Evolutionary conservation across 768 basidiomycete genomes (phyloP).

Genomic region (Leccinum variicolor): DNA sequence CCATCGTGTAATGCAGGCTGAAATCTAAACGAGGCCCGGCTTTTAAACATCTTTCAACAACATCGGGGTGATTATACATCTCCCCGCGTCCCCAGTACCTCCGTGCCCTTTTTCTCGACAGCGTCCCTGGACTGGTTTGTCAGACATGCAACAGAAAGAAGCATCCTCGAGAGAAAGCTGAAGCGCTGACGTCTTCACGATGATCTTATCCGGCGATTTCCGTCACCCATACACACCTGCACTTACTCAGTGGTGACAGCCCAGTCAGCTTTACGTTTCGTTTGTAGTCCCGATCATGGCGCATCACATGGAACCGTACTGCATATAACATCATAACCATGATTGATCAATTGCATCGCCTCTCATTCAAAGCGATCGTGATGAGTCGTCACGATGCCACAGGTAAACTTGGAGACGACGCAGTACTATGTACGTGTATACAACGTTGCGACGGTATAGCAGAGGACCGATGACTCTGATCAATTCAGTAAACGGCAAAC

Average conservation of each 20-base stretch:
- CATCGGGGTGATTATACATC: background rate
- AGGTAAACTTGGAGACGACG: background rate
- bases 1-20: too few species aligned
- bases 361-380: background rate
- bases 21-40: too few species aligned
- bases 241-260: background rate
- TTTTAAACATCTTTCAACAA: too few species aligned
- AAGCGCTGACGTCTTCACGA: background rate
- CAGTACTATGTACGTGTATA: background rate
- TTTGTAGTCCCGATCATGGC: background rate
- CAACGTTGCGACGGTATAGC: background rate
- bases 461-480: background rate
- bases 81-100: background rate
- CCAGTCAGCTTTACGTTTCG: background rate
- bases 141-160: background rate
- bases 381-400: background rate
- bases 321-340: background rate
- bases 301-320: background rate
- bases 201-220: background rate
- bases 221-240: background rate
- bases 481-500: too few species aligned
- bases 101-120: slow-evolving; percentile 4
- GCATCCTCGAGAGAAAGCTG: background rate
- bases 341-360: background rate
- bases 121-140: background rate